Percentiles rank a stretch among this genome's conserved stretches.
Evolutionary conservation across 441 rosid species (phyloP).

Genomic region (Monsonia emarginata): DNA sequence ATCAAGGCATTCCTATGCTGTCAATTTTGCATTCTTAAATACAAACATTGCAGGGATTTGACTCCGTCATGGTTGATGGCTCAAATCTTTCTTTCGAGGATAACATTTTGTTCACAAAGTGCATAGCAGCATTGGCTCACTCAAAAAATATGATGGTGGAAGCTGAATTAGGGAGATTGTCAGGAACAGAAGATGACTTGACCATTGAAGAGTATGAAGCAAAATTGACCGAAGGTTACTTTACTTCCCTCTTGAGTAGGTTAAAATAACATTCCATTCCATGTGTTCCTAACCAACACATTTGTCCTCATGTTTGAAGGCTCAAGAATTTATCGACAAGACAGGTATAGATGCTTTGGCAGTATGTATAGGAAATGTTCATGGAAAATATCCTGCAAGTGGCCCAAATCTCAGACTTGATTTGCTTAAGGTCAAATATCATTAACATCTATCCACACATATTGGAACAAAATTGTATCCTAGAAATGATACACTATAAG

Average conservation of each 20-base stretch:
- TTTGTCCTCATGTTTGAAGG: constrained; percentile 41
- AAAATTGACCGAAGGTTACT: constrained; percentile 61
- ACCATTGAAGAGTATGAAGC: constrained; percentile 91
- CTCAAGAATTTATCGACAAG: constrained; percentile 64
- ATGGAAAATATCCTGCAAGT: constrained; percentile 81
- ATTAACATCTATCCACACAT: too few species aligned
- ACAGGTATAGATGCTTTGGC: constrained; percentile 91
- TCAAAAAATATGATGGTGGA: constrained; percentile 64
- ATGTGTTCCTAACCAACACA: constrained; percentile 10
- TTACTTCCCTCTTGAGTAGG: constrained; percentile 17
- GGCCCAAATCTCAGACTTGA: constrained; percentile 86
- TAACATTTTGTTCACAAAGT: constrained; percentile 62
- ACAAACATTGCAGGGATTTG: constrained; percentile 51
- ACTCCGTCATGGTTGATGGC: constrained; percentile 91
- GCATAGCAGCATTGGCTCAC: constrained; percentile 53
- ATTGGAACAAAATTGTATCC: too few species aligned
- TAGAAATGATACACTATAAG: too few species aligned
- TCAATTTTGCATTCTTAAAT: constrained; percentile 13
- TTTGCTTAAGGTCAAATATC: constrained; percentile 60
- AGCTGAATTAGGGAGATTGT: constrained; percentile 89
- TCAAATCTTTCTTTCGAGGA: constrained; percentile 78
- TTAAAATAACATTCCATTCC: constrained; percentile 8
- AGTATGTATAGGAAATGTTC: constrained; percentile 91
- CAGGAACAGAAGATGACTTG: constrained; percentile 93
- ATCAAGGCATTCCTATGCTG: too few species aligned